These are phyloP conservation scores for Podaxis sp. DNA, from an alignment of 768 basidiomycete species.

Conservation along the genomic window DNA sequence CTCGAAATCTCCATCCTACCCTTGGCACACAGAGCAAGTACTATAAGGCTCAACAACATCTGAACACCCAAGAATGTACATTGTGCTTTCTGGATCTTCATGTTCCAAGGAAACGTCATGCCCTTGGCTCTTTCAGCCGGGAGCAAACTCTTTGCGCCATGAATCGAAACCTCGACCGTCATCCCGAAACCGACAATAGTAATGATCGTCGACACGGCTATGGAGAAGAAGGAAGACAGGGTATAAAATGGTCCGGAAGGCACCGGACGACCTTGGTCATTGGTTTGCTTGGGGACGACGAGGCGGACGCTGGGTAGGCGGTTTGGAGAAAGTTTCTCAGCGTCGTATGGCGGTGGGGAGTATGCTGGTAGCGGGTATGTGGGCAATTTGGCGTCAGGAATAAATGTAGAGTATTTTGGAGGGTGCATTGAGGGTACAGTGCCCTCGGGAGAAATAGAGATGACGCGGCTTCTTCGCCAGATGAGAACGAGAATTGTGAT, in stretches of 20 bases:
- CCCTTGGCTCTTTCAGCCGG: slow-evolving; percentile 22
- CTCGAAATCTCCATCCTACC: slow-evolving; percentile 12
- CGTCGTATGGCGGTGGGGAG: not conserved
- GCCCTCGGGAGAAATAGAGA: not conserved
- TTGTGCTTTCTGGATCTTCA: slow-evolving; percentile 27
- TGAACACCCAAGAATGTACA: slow-evolving; percentile 22
- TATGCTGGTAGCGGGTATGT: not conserved
- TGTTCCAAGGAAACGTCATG: slow-evolving; percentile 26
- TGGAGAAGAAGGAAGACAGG: slow-evolving; percentile 15
- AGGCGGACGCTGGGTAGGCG: not conserved
- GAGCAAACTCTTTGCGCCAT: slow-evolving; percentile 22
- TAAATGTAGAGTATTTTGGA: not conserved
- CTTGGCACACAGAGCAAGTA: slow-evolving; percentile 15
- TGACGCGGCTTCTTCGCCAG: slow-evolving; percentile 5
- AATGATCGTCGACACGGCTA: slow-evolving; percentile 20
- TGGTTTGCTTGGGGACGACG: not conserved
- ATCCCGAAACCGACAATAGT: slow-evolving; percentile 24
- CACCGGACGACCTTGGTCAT: not conserved
- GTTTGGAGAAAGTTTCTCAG: not conserved
- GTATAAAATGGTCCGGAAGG: slow-evolving; percentile 17
- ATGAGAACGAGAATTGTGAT: slow-evolving; percentile 15
- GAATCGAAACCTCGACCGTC: slow-evolving; percentile 26
- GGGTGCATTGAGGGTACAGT: not conserved
- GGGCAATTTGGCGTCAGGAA: slow-evolving; percentile 1
- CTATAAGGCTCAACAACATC: slow-evolving; percentile 15